phyloP scores from a whole-genome alignment of 78 protist species.

The Dictyostelium citrinum region DNA sequence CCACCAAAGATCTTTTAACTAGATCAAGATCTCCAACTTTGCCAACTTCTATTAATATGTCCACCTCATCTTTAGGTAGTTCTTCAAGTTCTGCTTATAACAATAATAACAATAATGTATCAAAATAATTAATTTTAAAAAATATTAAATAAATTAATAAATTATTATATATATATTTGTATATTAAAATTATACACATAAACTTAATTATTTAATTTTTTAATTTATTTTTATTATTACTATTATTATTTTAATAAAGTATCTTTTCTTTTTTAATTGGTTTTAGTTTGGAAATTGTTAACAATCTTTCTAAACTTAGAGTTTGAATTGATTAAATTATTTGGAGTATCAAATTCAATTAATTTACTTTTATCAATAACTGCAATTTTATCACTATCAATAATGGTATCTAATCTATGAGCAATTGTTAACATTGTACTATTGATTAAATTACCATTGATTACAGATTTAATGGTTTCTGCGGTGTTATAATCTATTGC shows the following conservation, averaged over 20 bases:
- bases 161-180: not conserved
- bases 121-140: not conserved
- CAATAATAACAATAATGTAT: not conserved
- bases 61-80: not conserved
- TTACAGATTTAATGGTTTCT: slow-evolving; percentile 84
- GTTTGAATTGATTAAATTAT: not conserved
- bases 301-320: not conserved
- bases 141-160: not conserved
- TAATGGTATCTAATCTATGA: slow-evolving; percentile 94
- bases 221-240: no score
- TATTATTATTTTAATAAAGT: no score
- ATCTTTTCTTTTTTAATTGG: no score
- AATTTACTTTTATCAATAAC: slow-evolving; percentile 77
- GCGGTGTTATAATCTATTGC: slow-evolving; percentile 91
- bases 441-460: slow-evolving; percentile 31
- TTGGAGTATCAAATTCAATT: slow-evolving; percentile 65
- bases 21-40: slow-evolving; percentile 39
- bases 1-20: not conserved
- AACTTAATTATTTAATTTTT: no score
- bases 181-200: not conserved
- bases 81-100: not conserved
- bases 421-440: slow-evolving; percentile 95
- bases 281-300: not conserved
- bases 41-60: not conserved
- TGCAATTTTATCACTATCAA: not conserved